Conservation (phyloP, 192 early-diverging fungal genomes). For the Helicostylum pulchrum region DNA sequence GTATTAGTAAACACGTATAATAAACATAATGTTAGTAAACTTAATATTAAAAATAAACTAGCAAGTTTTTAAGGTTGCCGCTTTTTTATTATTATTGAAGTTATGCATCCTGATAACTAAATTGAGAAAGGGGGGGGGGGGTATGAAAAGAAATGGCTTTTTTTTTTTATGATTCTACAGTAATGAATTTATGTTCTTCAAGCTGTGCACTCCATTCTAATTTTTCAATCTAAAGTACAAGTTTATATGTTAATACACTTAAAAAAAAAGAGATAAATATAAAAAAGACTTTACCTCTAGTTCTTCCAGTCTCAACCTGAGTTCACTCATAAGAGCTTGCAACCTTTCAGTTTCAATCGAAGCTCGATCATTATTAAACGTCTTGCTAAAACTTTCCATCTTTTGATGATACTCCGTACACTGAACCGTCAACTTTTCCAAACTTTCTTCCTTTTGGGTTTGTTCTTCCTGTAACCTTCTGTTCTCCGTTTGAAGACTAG, state of each 20-base stretch:
- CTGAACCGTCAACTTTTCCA: slow-evolving; percentile 1
- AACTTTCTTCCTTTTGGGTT: slow-evolving; percentile 3
- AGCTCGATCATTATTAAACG: background rate
- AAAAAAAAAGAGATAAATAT: no score
- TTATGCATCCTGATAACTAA: no score
- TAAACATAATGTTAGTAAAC: no score
- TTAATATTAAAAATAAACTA: no score
- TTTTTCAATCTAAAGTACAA: slow-evolving; percentile 17
- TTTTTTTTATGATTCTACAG: no score
- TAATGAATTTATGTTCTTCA: background rate
- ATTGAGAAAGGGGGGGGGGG: no score
- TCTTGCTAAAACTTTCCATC: background rate
- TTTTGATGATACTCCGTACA: slow-evolving; percentile 3
- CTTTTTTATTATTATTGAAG: no score
- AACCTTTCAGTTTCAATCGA: slow-evolving; percentile 9
- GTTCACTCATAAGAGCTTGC: background rate
- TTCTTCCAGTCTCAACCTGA: background rate
- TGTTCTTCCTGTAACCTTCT: slow-evolving; percentile 1
- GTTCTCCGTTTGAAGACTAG: slow-evolving; percentile 30
- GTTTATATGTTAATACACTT: no score
- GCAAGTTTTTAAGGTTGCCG: no score
- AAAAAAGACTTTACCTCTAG: slow-evolving; percentile 2
- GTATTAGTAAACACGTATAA: no score
- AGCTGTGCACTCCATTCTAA: slow-evolving; percentile 11
- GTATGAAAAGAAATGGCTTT: no score